Conservation (phyloP, 2,329 filamentous ascomycete species). For the Aspergillus glaucus region DNA sequence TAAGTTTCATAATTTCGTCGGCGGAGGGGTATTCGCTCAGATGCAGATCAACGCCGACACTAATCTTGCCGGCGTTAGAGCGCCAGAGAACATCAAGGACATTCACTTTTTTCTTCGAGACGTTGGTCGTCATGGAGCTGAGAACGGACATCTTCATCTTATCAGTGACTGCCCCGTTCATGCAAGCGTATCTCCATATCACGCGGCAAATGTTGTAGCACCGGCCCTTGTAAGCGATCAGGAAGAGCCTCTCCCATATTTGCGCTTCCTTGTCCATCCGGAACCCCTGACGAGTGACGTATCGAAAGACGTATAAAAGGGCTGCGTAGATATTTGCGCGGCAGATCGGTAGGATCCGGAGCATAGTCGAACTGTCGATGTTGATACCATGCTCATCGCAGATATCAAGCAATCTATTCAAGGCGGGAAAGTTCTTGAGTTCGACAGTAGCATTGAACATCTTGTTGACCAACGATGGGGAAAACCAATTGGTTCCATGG, state of each 20-base stretch:
- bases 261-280: conserved; percentile 14
- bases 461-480: conserved; percentile 27
- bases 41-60: conserved; percentile 24
- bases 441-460: conserved; percentile 30
- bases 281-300: conserved; percentile 13
- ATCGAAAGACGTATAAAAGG: conserved; percentile 17
- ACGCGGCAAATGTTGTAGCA: conserved; percentile 41
- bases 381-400: conserved; percentile 23
- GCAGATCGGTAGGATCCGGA: conserved; percentile 23
- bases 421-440: conserved; percentile 18
- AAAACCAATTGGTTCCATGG: conserved; percentile 34
- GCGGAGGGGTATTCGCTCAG: conserved; percentile 6
- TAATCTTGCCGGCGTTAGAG: conserved; percentile 26
- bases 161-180: conserved; percentile 26
- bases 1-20: conserved; percentile 8
- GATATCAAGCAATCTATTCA: conserved; percentile 25
- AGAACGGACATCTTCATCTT: conserved; percentile 30
- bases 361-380: conserved; percentile 23
- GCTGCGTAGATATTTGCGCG: conserved; percentile 18
- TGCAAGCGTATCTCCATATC: conserved; percentile 44
- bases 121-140: conserved; percentile 24
- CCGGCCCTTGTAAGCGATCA: conserved; percentile 31
- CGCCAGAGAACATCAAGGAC: conserved; percentile 14
- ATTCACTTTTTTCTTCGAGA: conserved; percentile 5
- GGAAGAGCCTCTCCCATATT: conserved; percentile 34